Base-by-base conservation (phyloP, 2,329 filamentous ascomycete species). In the Aureobasidium namibiae region DNA sequence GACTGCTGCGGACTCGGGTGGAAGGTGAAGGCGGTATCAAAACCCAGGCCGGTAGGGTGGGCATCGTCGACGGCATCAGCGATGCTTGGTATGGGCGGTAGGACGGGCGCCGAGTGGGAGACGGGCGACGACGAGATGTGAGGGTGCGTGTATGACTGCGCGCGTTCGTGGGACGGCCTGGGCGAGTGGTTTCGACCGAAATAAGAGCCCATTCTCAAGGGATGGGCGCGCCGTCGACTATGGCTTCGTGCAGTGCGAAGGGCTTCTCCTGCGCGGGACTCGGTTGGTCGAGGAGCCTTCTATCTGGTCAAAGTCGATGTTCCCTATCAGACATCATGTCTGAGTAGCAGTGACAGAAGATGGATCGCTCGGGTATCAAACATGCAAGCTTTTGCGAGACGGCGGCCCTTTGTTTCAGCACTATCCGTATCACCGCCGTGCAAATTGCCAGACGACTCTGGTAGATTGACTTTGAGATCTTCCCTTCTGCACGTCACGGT, bases 61-160 rank as follows among this genome's bases (percentile, higher is more conserved):
- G 54, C 31, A 31, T 57, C 42, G 11, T 57, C 23, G 23, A 42
- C 33, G 41, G 36, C 39, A 45, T 56, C 52, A 34, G 73, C 68
- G 14, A 76, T 66, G 29, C 72, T 67, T 34, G 72, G 66, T 38
- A 75, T 72, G 33, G 71, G 71, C 33, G 73, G 71, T 31, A 83
- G 70, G 3, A 72, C 74, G 8, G 80, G 80, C 57, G 81, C 76
- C 45, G 36, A n/a, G 3, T 56, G 44, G n/a, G 59, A 57, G 24
- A 57, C 45, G 16, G 59, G 44, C 36, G 59, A 60, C 24, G 53
- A 57, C 39, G 53, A n/a, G 23, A 16, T 13, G 41, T 46, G 36
- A n/a, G 18, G n/a, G 9, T 56, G 52, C 39, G 39, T 16, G 39
- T 29, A 54, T 16, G 50, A 41, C 16, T 41, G 33, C 16, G 38